Percentiles rank a stretch among this genome's conserved stretches.
These are phyloP conservation scores for Naganishia vishniacii DNA, from an alignment of 768 basidiomycete species.

Conservation along the genomic window DNA sequence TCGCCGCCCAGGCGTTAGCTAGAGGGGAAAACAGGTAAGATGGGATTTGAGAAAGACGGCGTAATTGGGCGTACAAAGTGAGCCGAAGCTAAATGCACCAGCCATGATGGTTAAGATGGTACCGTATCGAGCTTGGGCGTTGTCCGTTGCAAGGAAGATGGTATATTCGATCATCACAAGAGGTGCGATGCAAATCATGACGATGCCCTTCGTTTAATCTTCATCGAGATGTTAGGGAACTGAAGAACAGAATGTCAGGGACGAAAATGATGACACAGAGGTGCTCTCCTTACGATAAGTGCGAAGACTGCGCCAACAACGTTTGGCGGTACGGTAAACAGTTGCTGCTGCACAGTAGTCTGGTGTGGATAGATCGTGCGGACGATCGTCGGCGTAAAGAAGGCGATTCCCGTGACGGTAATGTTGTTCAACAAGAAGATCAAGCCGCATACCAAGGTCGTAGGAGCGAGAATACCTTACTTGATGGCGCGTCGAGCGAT, in stretches of 20 bases:
- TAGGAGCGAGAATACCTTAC: constrained; percentile 26
- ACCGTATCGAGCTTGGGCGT: constrained; percentile 19
- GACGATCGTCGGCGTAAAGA: constrained; percentile 35
- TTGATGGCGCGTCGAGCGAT: constrained; percentile 18
- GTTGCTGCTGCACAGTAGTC: constrained; percentile 29
- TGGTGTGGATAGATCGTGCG: constrained; percentile 34
- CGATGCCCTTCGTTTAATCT: constrained; percentile 27
- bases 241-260: neutral
- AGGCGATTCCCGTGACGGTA: constrained; percentile 21
- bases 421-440: constrained; percentile 43
- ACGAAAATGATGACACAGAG: neutral
- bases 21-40: neutral
- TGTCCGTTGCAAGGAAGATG: constrained; percentile 27
- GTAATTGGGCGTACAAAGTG: neutral
- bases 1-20: constrained; percentile 21
- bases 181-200: constrained; percentile 24
- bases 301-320: constrained; percentile 31
- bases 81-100: neutral
- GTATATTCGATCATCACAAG: constrained; percentile 26
- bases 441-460: constrained; percentile 26
- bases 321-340: constrained; percentile 31
- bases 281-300: constrained; percentile 19
- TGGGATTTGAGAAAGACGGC: too few relatives aligned
- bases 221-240: constrained; percentile 31
- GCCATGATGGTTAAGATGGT: neutral